Evolutionary conservation across 805 yeast genomes (phyloP).

Genomic region (fission yeast (Schizosaccharomyces pombe)): DNA sequence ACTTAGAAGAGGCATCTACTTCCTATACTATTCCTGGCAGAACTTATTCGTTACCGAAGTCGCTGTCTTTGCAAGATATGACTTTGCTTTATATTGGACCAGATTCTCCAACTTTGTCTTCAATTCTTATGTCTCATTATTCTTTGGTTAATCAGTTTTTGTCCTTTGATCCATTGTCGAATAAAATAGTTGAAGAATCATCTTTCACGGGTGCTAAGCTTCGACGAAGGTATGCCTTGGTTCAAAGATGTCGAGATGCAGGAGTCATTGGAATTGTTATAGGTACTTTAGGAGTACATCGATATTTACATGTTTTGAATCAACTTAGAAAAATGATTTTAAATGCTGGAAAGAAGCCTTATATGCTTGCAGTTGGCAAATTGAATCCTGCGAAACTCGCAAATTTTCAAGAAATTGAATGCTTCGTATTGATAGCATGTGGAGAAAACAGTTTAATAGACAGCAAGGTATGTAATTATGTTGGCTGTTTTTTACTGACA

Average conservation of each 20-base stretch:
- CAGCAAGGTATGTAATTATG: conserved; percentile 25
- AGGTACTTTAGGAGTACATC: conserved; percentile 63
- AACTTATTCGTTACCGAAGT: not conserved
- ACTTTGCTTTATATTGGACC: conserved; percentile 42
- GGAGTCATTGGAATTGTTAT: conserved; percentile 80
- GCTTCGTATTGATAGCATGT: conserved; percentile 89
- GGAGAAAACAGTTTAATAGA: conserved; percentile 76
- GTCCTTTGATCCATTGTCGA: conserved; percentile 28
- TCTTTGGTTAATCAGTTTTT: conserved; percentile 39
- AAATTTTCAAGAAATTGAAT: conserved; percentile 78
- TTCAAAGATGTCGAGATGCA: conserved; percentile 76
- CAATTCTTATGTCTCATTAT: conserved; percentile 3
- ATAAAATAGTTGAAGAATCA: conserved; percentile 8
- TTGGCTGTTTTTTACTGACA: not conserved
- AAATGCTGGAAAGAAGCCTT: conserved; percentile 69
- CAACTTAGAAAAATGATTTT: conserved; percentile 36
- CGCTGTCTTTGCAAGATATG: conserved; percentile 11
- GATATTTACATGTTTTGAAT: conserved; percentile 45
- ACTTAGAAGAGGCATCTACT: not conserved
- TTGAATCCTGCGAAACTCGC: conserved; percentile 95
- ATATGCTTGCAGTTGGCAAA: conserved; percentile 87
- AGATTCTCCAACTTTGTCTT: conserved; percentile 30
- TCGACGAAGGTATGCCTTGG: conserved; percentile 59
- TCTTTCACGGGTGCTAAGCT: conserved; percentile 32
- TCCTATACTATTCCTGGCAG: conserved; percentile 1